Evolutionary conservation across 345 rosid species (phyloP), one percentile per base, ranked within the genome.

Genomic region (Eucalyptus sideroxylon): DNA sequence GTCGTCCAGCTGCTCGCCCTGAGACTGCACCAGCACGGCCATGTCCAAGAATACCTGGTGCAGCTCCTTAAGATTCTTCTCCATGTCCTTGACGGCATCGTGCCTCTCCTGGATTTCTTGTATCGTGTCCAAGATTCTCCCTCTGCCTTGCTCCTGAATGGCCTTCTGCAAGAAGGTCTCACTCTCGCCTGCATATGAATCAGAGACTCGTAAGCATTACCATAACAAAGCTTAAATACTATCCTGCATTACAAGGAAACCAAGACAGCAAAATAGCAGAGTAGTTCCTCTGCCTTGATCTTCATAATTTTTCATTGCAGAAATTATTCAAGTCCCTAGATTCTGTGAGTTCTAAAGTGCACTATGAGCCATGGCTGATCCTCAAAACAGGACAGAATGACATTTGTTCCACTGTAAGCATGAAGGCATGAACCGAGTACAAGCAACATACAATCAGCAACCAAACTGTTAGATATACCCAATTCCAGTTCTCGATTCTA

Each of bases 41-140:
- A 96, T 96, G 92, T 97, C 99, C 50, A 97, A 89, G 92, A 97
- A 97, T 11, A 97, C 93, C 89, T 96, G 97, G 89, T 96, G 99
- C 13, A 96, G 97, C 93, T 96, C 99, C 81, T 95, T 88, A 67
- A 96, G 90, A 72, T 94, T 95, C 93, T 93, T 92, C 92, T 96
- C 98, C 86, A 96, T 96, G 91, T 96, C 99, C 91, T 96, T 96
- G 86, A 97, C 97, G 5, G 96, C 95, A 77, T 95, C 96, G 47
- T 95, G 97, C 65, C 98, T 90, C 92, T 96, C 99, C 91, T 97
- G 98, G 87, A 97, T 96, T 91, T 96, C 99, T 9, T 96, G 93
- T 72, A 97, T 93, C 8, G 97, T 97, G 91, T 96, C 99, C 91
- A 96, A 90, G 50, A 96, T 93, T 87, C 95, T 96, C 37, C 98